These are phyloP conservation scores for Triangularia verruculosa DNA, from an alignment of 2,329 filamentous ascomycete species.

Conservation along the genomic window DNA sequence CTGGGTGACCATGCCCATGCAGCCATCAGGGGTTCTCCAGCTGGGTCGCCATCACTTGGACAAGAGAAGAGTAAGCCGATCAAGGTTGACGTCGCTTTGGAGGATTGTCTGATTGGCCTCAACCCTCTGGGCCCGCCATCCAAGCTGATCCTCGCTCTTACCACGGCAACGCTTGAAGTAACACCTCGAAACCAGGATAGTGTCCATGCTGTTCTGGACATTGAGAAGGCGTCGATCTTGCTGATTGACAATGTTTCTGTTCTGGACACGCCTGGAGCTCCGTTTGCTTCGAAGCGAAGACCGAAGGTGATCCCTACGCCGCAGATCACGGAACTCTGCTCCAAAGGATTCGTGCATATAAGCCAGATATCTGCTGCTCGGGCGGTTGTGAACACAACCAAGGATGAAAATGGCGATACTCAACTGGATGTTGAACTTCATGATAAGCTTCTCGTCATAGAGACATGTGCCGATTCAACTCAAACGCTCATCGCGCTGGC, in stretches of 20 bases:
- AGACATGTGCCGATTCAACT: constrained; percentile 95
- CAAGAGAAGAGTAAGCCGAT: constrained; percentile 46
- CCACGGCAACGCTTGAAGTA: constrained; percentile 70
- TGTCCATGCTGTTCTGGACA: constrained; percentile 61
- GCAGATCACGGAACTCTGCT: constrained; percentile 56
- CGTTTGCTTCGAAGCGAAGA: constrained; percentile 39
- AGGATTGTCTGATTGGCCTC: constrained; percentile 78
- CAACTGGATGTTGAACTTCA: constrained; percentile 76
- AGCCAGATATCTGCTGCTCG: constrained; percentile 83
- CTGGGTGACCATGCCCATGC: constrained; percentile 63
- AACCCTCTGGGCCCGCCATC: constrained; percentile 75
- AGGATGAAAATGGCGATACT: constrained; percentile 57
- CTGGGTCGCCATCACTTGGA: constrained; percentile 28
- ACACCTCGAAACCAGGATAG: constrained; percentile 63
- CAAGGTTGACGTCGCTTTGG: constrained; percentile 69
- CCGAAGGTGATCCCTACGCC: constrained; percentile 42
- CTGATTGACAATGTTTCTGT: constrained; percentile 70
- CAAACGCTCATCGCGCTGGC: constrained; percentile 81
- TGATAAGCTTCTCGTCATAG: constrained; percentile 83
- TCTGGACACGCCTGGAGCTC: constrained; percentile 37
- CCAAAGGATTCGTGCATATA: constrained; percentile 78
- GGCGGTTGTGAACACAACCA: constrained; percentile 58
- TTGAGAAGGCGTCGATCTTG: constrained; percentile 79
- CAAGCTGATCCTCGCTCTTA: constrained; percentile 75
- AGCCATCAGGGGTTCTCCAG: constrained; percentile 38